Evolutionary conservation across 2,329 filamentous ascomycete genomes (phyloP).

Genomic region (Ophiostoma himal-ulmi): DNA sequence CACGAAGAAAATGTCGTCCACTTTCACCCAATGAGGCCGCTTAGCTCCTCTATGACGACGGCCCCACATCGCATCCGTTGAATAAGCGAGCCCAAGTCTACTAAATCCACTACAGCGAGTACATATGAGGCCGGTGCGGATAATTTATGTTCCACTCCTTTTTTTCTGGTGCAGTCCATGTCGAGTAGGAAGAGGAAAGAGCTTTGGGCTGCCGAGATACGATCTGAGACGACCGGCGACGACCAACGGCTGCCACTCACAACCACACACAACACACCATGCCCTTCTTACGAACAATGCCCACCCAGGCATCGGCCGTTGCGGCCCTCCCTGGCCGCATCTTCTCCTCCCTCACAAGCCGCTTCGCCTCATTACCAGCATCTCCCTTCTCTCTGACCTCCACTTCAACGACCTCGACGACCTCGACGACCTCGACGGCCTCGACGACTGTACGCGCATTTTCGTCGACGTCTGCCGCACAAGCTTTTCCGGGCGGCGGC

Average conservation of each 20-base stretch:
- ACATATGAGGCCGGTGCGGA: not conserved
- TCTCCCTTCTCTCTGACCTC: not conserved
- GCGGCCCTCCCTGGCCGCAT: constrained; percentile 18
- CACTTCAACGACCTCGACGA: not conserved
- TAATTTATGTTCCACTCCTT: constrained; percentile 20
- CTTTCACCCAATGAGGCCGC: not conserved
- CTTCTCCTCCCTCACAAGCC: constrained; percentile 16
- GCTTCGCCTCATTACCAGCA: not conserved
- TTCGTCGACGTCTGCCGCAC: not conserved
- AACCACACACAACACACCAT: not conserved
- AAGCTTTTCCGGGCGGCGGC: not conserved
- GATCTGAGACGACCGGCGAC: not conserved
- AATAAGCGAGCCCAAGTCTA: not conserved
- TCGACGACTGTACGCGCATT: constrained; percentile 2
- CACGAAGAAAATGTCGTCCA: not conserved
- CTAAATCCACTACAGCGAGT: not conserved
- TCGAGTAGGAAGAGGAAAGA: not conserved
- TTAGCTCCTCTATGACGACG: not conserved
- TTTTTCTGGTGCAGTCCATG: constrained; percentile 9
- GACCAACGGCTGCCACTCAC: not conserved
- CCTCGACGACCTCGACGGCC: not conserved
- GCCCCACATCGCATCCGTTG: not conserved
- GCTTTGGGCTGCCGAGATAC: not conserved
- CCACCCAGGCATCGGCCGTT: not conserved
- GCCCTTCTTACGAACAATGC: constrained; percentile 11